These are phyloP conservation scores for Phylloporus sp. DNA, from an alignment of 768 basidiomycete species.

Conservation along the genomic window DNA sequence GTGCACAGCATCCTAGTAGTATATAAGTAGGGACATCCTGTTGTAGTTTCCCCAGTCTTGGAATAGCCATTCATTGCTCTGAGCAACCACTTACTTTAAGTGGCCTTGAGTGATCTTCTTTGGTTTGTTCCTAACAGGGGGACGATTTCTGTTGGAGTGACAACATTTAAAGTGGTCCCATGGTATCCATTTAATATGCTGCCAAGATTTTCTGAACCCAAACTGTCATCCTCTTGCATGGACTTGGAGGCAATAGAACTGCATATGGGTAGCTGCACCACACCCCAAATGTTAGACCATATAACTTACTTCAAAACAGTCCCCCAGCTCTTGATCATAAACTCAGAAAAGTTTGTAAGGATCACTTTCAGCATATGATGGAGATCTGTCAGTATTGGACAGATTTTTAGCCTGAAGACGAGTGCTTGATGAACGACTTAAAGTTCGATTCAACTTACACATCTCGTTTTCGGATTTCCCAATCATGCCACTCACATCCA, in stretches of 20 bases:
- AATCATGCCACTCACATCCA: slow-evolving; percentile 19
- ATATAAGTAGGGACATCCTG: no score
- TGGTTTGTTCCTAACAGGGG: no score
- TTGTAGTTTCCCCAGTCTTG: no score
- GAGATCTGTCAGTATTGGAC: slow-evolving; percentile 56
- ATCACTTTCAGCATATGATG: slow-evolving; percentile 60
- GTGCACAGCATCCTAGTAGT: no score
- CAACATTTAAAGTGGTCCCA: slow-evolving; percentile 50
- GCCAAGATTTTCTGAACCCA: slow-evolving; percentile 18
- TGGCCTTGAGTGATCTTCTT: no score
- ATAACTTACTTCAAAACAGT: slow-evolving; percentile 3
- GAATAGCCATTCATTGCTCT: no score
- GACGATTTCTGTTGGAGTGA: slow-evolving; percentile 58
- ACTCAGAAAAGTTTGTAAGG: slow-evolving; percentile 78
- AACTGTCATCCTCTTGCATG: slow-evolving; percentile 77
- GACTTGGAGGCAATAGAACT: slow-evolving; percentile 69
- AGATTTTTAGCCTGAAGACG: slow-evolving; percentile 15
- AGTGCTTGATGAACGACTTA: neutral
- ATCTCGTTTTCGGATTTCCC: slow-evolving; percentile 30
- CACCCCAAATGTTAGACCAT: neutral
- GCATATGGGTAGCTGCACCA: slow-evolving; percentile 52
- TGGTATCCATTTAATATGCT: slow-evolving; percentile 42
- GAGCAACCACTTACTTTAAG: no score
- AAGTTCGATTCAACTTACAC: slow-evolving; percentile 26
- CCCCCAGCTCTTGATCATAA: slow-evolving; percentile 60